Evolutionary conservation across 805 yeast species (phyloP).

Genomic region (Millerago galiae): DNA sequence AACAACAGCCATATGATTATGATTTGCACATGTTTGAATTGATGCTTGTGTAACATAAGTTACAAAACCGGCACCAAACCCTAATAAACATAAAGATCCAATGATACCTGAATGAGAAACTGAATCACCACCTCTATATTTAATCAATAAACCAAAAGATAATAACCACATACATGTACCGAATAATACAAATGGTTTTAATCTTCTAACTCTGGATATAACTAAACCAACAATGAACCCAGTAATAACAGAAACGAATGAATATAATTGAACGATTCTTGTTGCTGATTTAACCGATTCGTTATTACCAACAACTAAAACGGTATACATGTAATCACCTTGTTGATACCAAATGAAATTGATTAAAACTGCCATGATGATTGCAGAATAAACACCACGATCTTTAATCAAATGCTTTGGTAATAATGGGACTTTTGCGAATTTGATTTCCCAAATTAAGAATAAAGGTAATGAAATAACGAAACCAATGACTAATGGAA

Average conservation of each 20-base stretch:
- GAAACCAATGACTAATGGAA: constrained; percentile 55
- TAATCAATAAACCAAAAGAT: constrained; percentile 53
- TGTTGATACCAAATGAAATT: constrained; percentile 60
- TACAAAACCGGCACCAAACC: constrained; percentile 71
- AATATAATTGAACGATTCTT: constrained; percentile 53
- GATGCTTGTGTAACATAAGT: constrained; percentile 59
- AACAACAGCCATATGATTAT: constrained; percentile 58
- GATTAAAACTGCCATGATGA: constrained; percentile 47
- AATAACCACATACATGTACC: constrained; percentile 55
- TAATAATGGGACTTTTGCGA: constrained; percentile 35
- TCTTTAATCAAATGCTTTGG: constrained; percentile 36
- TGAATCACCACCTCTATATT: constrained; percentile 46
- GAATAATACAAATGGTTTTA: constrained; percentile 53
- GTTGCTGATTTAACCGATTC: constrained; percentile 57
- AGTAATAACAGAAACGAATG: constrained; percentile 57
- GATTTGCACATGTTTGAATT: constrained; percentile 51
- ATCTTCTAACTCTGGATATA: constrained; percentile 41
- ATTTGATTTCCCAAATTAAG: constrained; percentile 48
- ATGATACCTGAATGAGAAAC: constrained; percentile 49
- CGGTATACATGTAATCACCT: constrained; percentile 58
- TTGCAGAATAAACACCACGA: constrained; percentile 62
- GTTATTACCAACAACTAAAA: constrained; percentile 50
- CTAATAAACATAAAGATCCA: constrained; percentile 57
- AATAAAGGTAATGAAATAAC: constrained; percentile 47
- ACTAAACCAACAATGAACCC: constrained; percentile 55